Evolutionary conservation across 225 moss, liverwort and hornwort species (phyloP).

Genomic region (Straminergon stramineum): DNA sequence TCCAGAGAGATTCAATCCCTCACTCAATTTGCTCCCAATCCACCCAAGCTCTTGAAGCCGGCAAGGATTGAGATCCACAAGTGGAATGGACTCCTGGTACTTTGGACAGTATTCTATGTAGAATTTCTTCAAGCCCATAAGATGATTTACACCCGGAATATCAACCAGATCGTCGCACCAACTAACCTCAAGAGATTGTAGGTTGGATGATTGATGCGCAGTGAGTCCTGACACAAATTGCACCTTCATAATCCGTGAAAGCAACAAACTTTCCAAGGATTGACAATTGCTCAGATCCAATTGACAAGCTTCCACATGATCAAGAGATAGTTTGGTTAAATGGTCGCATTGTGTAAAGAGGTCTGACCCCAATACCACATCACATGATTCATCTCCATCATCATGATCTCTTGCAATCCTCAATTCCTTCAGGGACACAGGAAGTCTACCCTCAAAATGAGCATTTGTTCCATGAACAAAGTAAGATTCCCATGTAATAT

Average conservation of each 20-base stretch:
- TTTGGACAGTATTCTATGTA: rapidly evolving
- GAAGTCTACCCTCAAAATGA: neutral
- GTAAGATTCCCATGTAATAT: neutral
- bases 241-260: rapidly evolving
- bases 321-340: rapidly evolving
- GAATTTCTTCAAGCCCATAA: rapidly evolving
- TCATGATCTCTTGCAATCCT: no score
- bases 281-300: neutral
- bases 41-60: neutral
- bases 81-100: no score
- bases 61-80: no score
- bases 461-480: no score
- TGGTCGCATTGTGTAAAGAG: rapidly evolving
- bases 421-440: neutral
- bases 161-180: rapidly evolving
- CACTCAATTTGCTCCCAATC: neutral
- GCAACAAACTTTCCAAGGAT: rapidly evolving
- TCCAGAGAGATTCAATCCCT: neutral
- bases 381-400: no score
- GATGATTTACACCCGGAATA: neutral
- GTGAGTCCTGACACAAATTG: neutral
- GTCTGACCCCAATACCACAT: neutral
- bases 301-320: rapidly evolving
- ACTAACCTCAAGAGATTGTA: rapidly evolving
- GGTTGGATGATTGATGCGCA: rapidly evolving